These are phyloP conservation scores for Aegilops umbellulata DNA, from an alignment of 176 grass and related monocot genomes.

Conservation along the genomic window DNA sequence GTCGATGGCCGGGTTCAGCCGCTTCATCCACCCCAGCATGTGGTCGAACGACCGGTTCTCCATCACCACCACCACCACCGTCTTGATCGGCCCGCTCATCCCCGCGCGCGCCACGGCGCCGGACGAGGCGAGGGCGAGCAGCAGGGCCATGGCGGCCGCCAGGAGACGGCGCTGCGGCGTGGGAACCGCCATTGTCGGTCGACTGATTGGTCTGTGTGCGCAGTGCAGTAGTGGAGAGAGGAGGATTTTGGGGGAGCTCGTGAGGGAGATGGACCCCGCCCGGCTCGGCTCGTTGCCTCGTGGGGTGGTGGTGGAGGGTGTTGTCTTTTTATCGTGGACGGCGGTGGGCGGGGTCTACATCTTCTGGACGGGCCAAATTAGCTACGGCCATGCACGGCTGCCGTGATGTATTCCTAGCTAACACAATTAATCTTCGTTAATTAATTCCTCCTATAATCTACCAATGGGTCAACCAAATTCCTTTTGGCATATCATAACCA, in stretches of 20 bases:
- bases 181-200: constrained; percentile 17
- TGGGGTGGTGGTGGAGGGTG: constrained; percentile 4
- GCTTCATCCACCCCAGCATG: constrained; percentile 99
- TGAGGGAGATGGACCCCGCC: constrained; percentile 13
- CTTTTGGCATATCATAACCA: neutral
- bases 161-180: neutral
- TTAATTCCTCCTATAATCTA: neutral
- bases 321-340: constrained; percentile 18
- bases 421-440: neutral
- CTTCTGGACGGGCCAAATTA: neutral
- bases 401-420: neutral
- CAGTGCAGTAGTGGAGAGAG: neutral
- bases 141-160: neutral
- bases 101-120: too few species aligned
- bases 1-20: constrained; percentile 77
- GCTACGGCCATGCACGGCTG: neutral
- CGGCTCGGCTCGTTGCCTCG: constrained; percentile 1
- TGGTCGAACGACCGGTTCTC: constrained; percentile 99
- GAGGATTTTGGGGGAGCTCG: constrained; percentile 5
- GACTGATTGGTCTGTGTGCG: neutral
- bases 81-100: constrained; percentile 93
- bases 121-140: neutral
- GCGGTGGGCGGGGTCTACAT: neutral
- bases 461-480: neutral
- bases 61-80: constrained; percentile 91